Conservation (phyloP, 2,329 filamentous ascomycete genomes). For the Biscogniauxia mediterranea region DNA sequence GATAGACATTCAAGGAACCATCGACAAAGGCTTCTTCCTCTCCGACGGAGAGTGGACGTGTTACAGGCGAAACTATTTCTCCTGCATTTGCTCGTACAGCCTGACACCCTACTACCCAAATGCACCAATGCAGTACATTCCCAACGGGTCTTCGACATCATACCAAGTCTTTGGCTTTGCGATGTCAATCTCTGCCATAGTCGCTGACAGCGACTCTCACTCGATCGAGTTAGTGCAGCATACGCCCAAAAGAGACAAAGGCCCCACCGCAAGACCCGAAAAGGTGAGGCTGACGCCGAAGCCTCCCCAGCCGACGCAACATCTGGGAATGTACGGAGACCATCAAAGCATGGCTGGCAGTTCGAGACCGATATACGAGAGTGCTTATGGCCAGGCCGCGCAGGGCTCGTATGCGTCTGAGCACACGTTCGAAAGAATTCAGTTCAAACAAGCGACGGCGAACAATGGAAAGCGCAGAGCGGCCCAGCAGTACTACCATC, state of each 20-base stretch:
- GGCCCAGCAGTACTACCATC: slow-evolving; percentile 87
- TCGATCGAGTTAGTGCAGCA: slow-evolving; percentile 84
- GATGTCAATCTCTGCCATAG: slow-evolving; percentile 81
- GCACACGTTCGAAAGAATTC: slow-evolving; percentile 79
- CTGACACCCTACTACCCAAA: slow-evolving; percentile 56
- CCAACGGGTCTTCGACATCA: slow-evolving; percentile 50
- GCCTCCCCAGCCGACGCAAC: slow-evolving; percentile 51
- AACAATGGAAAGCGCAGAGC: slow-evolving; percentile 91
- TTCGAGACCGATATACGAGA: slow-evolving; percentile 41
- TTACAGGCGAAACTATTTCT: slow-evolving; percentile 89
- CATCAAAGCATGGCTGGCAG: slow-evolving; percentile 34
- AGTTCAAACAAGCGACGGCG: slow-evolving; percentile 90
- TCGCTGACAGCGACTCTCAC: slow-evolving; percentile 73
- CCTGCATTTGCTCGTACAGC: slow-evolving; percentile 75
- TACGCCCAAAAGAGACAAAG: slow-evolving; percentile 88
- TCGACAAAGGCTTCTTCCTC: slow-evolving; percentile 87
- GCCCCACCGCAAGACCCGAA: slow-evolving; percentile 72
- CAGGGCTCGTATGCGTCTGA: slow-evolving; percentile 46
- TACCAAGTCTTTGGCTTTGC: slow-evolving; percentile 72
- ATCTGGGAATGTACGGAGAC: slow-evolving; percentile 46
- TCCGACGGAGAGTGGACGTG: slow-evolving; percentile 85
- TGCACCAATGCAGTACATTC: slow-evolving; percentile 51
- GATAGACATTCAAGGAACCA: slow-evolving; percentile 73
- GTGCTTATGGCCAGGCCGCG: slow-evolving; percentile 36
- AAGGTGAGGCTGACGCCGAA: slow-evolving; percentile 66